A percentile compares a stretch with the other conserved stretches of the same genome.
These are phyloP conservation scores for Rhizophora apiculata DNA, from an alignment of 345 rosid species.

Conservation along the genomic window DNA sequence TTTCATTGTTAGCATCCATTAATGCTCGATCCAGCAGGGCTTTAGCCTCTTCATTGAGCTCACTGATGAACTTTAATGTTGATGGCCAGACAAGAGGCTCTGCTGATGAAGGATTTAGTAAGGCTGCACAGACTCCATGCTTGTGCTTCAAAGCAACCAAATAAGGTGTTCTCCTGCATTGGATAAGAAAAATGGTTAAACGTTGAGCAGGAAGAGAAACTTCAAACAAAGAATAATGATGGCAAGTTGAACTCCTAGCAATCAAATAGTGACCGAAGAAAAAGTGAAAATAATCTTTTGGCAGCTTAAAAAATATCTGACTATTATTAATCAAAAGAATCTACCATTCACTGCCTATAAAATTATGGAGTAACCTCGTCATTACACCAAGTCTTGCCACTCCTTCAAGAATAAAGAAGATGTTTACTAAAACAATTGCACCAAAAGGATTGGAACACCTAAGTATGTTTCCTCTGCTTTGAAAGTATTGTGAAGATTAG, in stretches of 20 bases:
- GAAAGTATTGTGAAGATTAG: not conserved
- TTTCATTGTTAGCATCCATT: slow-evolving; percentile 82
- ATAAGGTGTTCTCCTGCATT: slow-evolving; percentile 80
- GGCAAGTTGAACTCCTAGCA: too few species aligned
- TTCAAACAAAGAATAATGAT: not conserved
- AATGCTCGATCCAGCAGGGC: slow-evolving; percentile 71
- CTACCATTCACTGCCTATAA: too few species aligned
- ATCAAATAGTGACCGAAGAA: too few species aligned
- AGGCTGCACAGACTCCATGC: slow-evolving; percentile 80
- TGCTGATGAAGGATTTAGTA: slow-evolving; percentile 85
- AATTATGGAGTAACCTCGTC: too few species aligned
- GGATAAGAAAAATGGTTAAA: not conserved
- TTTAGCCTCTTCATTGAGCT: slow-evolving; percentile 82
- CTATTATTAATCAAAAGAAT: too few species aligned
- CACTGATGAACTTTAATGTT: slow-evolving; percentile 92
- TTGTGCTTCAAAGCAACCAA: slow-evolving; percentile 71
- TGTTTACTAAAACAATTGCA: too few species aligned
- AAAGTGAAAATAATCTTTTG: too few species aligned
- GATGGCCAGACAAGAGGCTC: slow-evolving; percentile 99
- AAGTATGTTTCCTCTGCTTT: too few species aligned
- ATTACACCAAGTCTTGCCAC: too few species aligned
- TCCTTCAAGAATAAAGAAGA: too few species aligned
- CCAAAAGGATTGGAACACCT: too few species aligned
- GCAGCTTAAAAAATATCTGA: too few species aligned
- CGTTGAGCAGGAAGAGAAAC: not conserved